Evolutionary conservation across 2,329 filamentous ascomycete genomes (phyloP), one percentile per base, ranked within the genome.

Genomic region (Trichoderma semiorbis): DNA sequence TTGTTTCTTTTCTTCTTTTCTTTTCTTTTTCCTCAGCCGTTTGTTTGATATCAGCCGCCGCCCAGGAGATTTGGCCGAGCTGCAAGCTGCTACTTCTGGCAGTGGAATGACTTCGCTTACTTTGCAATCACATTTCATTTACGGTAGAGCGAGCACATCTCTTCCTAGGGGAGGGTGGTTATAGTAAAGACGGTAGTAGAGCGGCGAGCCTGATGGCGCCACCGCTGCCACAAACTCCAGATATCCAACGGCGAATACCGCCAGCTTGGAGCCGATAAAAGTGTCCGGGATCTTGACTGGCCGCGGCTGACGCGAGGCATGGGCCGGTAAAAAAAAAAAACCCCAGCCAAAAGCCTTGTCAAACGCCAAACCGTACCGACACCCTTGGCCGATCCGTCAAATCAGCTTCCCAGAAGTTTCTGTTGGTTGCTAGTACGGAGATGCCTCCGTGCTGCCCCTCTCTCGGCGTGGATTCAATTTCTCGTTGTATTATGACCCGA

Each of bases 201-300:
- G 24, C n/a, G 2, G 34, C 34, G 24, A 58, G 24, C 21, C 43
- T 53, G 28, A 18, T 64, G 18, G 47, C 47, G n/a, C n/a, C n/a
- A 24, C 62, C 18, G 28, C 21, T 21, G 28, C 34, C 30, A 21
- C 36, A 21, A 43, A 34, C 30, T 32, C n/a, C 26, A 30, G 39
- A 50, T 32, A 12, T 21, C 50, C 64, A 67, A 58, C 32, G 8
- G 7, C 5, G 12, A 34, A 21, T 69, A 69, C 66, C 66, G 57
- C 57, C 66, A 69, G 66, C 55, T 61, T 69, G 66, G 66, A 53
- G 26, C 66, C 66, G 66, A 69, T 11, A 24, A 32, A 28, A 30
- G 11, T 11, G n/a, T 5, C 26, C 30, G 60, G 28, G 36, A 39
- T n/a, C n/a, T 62, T 24, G 36, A 39, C 14, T 30, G 7, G 34